These are phyloP conservation scores for Termitomyces sp. DNA, from an alignment of 768 basidiomycete species.

Conservation along the genomic window DNA sequence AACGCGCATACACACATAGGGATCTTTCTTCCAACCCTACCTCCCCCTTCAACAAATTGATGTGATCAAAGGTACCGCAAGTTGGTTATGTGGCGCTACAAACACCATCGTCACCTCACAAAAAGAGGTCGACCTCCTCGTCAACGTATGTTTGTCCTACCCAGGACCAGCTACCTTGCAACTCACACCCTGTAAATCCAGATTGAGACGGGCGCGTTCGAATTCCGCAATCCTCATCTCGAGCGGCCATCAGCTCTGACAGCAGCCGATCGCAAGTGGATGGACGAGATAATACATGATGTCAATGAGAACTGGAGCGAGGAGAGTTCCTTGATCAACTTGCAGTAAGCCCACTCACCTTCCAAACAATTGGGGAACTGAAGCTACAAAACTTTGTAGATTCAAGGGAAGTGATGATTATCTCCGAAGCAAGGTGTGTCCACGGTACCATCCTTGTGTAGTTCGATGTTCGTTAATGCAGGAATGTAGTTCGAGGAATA, in stretches of 20 bases:
- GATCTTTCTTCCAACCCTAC: constrained; percentile 97
- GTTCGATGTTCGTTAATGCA: neutral
- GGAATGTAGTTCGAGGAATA: constrained; percentile 83
- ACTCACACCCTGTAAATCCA: constrained; percentile 24
- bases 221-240: constrained; percentile 80
- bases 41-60: constrained; percentile 94
- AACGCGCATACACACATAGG: constrained; percentile 36
- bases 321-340: constrained; percentile 52
- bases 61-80: constrained; percentile 70
- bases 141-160: constrained; percentile 55
- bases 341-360: constrained; percentile 51
- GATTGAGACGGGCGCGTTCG: constrained; percentile 84
- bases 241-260: constrained; percentile 80
- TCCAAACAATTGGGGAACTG: neutral
- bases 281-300: constrained; percentile 89
- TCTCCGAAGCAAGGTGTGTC: constrained; percentile 71
- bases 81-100: constrained; percentile 94
- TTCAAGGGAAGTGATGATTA: constrained; percentile 98
- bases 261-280: constrained; percentile 94
- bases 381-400: constrained; percentile 30
- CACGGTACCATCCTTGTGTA: neutral
- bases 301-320: constrained; percentile 81
- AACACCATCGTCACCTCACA: constrained; percentile 95
- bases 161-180: neutral
- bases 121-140: constrained; percentile 84